Evolutionary conservation across 495 filamentous ascomycete species (phyloP).

Genomic region (Sphaerosporella brunnea): DNA sequence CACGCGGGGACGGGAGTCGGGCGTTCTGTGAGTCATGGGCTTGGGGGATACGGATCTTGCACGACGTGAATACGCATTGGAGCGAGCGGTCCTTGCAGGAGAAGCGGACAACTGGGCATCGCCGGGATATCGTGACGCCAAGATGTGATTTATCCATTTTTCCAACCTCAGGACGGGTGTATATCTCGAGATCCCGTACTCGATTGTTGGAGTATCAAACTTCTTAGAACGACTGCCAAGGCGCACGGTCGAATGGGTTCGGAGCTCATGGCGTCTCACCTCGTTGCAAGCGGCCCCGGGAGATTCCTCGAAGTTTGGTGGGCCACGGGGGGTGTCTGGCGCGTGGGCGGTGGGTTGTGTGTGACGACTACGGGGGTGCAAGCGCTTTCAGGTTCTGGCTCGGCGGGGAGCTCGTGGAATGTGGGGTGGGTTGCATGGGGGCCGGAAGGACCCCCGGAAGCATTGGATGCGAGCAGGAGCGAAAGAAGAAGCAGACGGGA

Average conservation of each 20-base stretch:
- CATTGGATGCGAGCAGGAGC: constrained; percentile 78
- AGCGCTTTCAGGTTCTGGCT: constrained; percentile 96
- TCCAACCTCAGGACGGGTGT: constrained; percentile 69
- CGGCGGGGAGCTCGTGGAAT: constrained; percentile 61
- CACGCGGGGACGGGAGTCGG: too few species aligned
- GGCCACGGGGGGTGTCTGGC: too few species aligned
- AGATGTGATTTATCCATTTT: constrained; percentile 81
- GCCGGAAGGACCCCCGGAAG: constrained; percentile 79
- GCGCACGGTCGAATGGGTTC: constrained; percentile 54
- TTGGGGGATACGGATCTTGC: constrained; percentile 82
- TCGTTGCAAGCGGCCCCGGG: constrained; percentile 73
- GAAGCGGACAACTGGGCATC: constrained; percentile 80
- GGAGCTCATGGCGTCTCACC: constrained; percentile 78
- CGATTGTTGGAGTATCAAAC: constrained; percentile 85
- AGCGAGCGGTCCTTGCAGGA: constrained; percentile 66
- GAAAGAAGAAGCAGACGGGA: constrained; percentile 62
- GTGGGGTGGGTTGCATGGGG: too few species aligned
- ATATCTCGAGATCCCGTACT: constrained; percentile 74
- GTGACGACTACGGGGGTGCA: constrained; percentile 90
- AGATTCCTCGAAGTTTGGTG: constrained; percentile 98
- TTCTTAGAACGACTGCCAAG: constrained; percentile 15
- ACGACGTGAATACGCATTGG: constrained; percentile 75
- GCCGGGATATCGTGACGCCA: constrained; percentile 60
- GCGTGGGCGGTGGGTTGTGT: constrained; percentile 71
- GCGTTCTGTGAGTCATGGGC: too few species aligned